Evolutionary conservation across 768 basidiomycete genomes (phyloP), one percentile per base, ranked within the genome.

Genomic region (Rhodocollybia butyracea): DNA sequence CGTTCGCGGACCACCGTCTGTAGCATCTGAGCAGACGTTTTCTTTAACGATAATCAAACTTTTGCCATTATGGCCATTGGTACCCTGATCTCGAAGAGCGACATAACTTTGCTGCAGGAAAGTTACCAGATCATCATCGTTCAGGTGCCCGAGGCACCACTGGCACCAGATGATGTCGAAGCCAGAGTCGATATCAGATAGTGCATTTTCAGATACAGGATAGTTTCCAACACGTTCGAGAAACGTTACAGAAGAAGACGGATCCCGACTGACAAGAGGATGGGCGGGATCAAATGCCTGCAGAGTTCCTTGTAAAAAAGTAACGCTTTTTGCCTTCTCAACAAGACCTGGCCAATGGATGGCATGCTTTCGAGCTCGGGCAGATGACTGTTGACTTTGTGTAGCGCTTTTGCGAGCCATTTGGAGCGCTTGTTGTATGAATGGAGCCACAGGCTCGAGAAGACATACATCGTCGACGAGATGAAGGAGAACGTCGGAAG

Each of bases 161-260:
- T 99, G 96, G 63, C 91, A 92, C 95, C 92, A 94, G 55, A 96
- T 81, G 51, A 94, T 81, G 69, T 99, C 96, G 70, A 94, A 98
- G 1, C 81, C 82, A 41, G 76, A 71, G n/a, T 74, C 66, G 31
- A 81, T 81, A 48, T 80, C 83, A 19, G 56, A 40, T 21, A 57
- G 15, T 38, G 41, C 40, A 31, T 73, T 71, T 36, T 65, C 64
- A 24, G 71, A 70, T 6, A 64, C 62, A 0, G 79, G 75, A n/a
- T 70, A 70, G 65, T 81, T 83, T 3, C 91, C 91, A 5, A 93
- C 73, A 13, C 88, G 83, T 47, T 84, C 88, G 26, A 89, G 66
- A 57, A 82, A 76, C 34, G 69, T 76, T 13, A 54, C 17, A 26
- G 48, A 34, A 22, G 30, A 39, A 15, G 41, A 43, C 5, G 65